Evolutionary conservation across 257 asterid genomes (phyloP).

Genomic region (Solanum pinnatisectum): DNA sequence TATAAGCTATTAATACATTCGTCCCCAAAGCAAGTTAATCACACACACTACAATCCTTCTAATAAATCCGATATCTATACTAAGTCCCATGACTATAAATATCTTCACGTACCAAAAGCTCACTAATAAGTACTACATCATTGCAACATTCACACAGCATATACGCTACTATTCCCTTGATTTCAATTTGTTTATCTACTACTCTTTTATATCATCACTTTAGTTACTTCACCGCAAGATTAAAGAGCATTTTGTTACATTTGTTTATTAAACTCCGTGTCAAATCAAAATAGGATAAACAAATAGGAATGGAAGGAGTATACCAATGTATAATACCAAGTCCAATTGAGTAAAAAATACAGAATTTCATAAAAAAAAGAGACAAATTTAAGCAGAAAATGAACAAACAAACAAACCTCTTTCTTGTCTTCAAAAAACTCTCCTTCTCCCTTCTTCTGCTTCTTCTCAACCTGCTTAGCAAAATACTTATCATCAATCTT

Average conservation of each 20-base stretch:
- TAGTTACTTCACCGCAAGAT: not conserved
- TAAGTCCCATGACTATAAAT: not conserved
- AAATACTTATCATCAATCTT: slow-evolving; percentile 13
- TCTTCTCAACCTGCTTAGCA: slow-evolving; percentile 4
- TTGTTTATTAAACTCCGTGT: no score
- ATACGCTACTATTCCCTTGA: not conserved
- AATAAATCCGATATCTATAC: not conserved
- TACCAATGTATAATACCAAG: not conserved
- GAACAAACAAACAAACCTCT: not conserved
- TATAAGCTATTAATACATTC: not conserved
- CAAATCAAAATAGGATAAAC: not conserved
- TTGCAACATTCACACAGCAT: not conserved
- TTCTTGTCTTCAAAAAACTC: slow-evolving; percentile 6
- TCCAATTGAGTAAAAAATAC: not conserved
- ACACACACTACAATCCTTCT: not conserved
- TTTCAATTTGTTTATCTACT: not conserved
- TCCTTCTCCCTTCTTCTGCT: slow-evolving; percentile 7
- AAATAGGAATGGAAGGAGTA: not conserved
- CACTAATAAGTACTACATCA: not conserved
- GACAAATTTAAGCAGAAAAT: not conserved
- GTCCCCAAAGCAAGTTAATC: not conserved
- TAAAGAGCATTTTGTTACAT: not conserved
- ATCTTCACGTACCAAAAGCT: not conserved
- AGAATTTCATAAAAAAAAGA: not conserved
- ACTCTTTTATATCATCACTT: not conserved